phyloP scores from a whole-genome alignment of 495 filamentous ascomycete species.

The Alectoria sarmentosa region DNA sequence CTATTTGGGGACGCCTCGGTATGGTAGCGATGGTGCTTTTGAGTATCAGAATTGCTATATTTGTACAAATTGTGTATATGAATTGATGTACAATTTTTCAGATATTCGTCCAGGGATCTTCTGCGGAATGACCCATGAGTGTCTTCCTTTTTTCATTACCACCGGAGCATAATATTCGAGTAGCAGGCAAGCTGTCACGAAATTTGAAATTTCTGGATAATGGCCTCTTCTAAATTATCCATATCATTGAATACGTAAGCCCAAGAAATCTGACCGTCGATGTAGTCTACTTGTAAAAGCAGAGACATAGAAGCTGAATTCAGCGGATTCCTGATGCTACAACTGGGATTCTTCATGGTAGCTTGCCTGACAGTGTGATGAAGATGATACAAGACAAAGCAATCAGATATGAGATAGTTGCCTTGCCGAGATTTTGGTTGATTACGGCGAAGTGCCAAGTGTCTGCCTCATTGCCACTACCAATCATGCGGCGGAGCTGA shows the following conservation, averaged over 20 bases:
- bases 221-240: neutral
- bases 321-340: neutral
- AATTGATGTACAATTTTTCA: neutral
- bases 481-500: slow-evolving; percentile 1
- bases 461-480: neutral
- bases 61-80: neutral
- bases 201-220: neutral
- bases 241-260: neutral
- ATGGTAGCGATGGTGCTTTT: neutral
- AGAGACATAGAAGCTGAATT: too few species aligned
- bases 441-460: neutral
- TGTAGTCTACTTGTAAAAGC: too few species aligned
- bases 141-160: neutral
- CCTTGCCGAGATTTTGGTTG: neutral
- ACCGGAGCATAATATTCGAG: neutral
- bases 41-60: neutral
- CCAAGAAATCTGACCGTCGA: neutral
- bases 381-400: neutral
- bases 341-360: neutral
- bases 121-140: neutral
- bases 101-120: neutral
- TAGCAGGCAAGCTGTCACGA: neutral
- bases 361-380: neutral
- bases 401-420: too few species aligned
- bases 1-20: neutral